These are phyloP conservation scores for Boletus insuetus DNA, from an alignment of 768 basidiomycete species.

Conservation along the genomic window DNA sequence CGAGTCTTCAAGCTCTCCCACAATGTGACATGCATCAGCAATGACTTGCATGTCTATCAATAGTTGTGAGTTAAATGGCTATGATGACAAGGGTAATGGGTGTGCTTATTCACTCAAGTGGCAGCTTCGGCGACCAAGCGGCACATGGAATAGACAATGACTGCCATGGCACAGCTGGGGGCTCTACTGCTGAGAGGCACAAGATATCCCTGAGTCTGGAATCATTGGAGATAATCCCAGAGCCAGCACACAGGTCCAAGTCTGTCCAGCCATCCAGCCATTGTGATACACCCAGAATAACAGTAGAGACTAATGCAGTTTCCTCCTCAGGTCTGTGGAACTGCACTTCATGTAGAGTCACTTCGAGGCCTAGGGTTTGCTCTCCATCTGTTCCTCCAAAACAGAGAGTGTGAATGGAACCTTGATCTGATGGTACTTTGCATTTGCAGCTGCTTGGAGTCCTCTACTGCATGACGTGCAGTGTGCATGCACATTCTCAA, in stretches of 20 bases:
- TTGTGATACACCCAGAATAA: not conserved
- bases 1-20: slow-evolving; percentile 79
- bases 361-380: slow-evolving; percentile 45
- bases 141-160: slow-evolving; percentile 97
- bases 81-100: not conserved
- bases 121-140: slow-evolving; percentile 83
- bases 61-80: not conserved
- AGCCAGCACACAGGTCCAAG: slow-evolving; percentile 98
- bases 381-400: slow-evolving; percentile 62
- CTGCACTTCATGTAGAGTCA: slow-evolving; percentile 34
- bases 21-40: slow-evolving; percentile 84
- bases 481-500: too few species aligned
- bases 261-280: slow-evolving; percentile 38
- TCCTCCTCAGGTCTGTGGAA: slow-evolving; percentile 94
- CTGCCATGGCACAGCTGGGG: slow-evolving; percentile 94
- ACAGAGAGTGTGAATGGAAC: too few species aligned
- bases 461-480: too few species aligned
- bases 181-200: slow-evolving; percentile 91
- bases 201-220: slow-evolving; percentile 92
- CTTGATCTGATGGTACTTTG: too few species aligned
- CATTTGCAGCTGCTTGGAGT: too few species aligned
- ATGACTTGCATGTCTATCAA: slow-evolving; percentile 78
- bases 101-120: slow-evolving; percentile 57
- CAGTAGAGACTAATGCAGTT: slow-evolving; percentile 75
- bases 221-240: slow-evolving; percentile 97